Conservation (phyloP, 2,329 filamentous ascomycete species). For the Cladophialophora bantiana region DNA sequence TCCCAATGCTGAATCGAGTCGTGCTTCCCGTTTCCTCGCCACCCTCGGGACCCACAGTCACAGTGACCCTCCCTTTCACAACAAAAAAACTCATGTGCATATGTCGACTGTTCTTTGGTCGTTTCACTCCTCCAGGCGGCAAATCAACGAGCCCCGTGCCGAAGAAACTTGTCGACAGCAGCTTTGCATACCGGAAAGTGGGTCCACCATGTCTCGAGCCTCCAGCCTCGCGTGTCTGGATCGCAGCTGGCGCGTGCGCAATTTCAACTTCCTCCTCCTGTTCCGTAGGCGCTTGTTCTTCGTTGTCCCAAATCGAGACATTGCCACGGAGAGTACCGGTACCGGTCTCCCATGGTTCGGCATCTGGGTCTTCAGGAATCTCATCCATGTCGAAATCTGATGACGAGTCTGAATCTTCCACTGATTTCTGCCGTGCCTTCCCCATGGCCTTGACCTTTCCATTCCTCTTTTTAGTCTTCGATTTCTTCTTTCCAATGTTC, state of each 20-base stretch:
- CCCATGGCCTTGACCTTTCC: slow-evolving; percentile 46
- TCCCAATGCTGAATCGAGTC: slow-evolving; percentile 79
- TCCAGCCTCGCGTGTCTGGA: slow-evolving; percentile 64
- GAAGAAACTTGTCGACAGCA: slow-evolving; percentile 83
- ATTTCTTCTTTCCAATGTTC: slow-evolving; percentile 46
- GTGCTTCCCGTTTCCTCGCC: slow-evolving; percentile 45
- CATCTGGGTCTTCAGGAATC: slow-evolving; percentile 42
- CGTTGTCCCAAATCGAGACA: slow-evolving; percentile 53
- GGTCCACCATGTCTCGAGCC: slow-evolving; percentile 55
- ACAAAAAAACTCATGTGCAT: slow-evolving; percentile 99
- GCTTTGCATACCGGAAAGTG: slow-evolving; percentile 87
- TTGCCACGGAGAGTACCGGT: slow-evolving; percentile 53
- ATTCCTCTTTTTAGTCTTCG: slow-evolving; percentile 46
- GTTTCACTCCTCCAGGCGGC: slow-evolving; percentile 81
- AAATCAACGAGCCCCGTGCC: slow-evolving; percentile 90
- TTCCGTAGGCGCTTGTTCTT: slow-evolving; percentile 47
- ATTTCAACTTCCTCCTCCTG: slow-evolving; percentile 59
- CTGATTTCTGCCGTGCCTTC: slow-evolving; percentile 11
- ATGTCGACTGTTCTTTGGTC: slow-evolving; percentile 87
- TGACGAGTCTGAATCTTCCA: slow-evolving; percentile 26
- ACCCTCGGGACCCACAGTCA: slow-evolving; percentile 71
- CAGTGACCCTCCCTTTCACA: slow-evolving; percentile 79
- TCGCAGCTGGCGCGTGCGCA: slow-evolving; percentile 64
- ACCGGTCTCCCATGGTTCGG: slow-evolving; percentile 55
- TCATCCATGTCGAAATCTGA: slow-evolving; percentile 50